These are phyloP conservation scores for Elsinoe perseae DNA, from an alignment of 2,329 filamentous ascomycete genomes.

Conservation along the genomic window DNA sequence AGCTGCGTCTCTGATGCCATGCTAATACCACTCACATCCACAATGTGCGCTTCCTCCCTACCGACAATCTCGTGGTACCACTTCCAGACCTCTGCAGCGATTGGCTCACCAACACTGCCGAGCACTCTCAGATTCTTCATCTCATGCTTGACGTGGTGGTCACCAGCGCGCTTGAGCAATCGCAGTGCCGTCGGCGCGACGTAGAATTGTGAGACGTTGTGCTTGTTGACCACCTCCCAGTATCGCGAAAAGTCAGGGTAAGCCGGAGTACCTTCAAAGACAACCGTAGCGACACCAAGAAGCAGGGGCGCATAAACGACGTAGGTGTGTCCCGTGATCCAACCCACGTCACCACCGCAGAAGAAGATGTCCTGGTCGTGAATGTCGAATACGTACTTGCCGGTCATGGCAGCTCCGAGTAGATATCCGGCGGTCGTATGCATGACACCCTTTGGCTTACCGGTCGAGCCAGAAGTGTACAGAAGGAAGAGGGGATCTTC, in stretches of 20 bases:
- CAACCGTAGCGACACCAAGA: slow-evolving; percentile 86
- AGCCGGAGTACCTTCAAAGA: slow-evolving; percentile 95
- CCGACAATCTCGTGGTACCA: slow-evolving; percentile 97
- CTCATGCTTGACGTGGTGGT: slow-evolving; percentile 80
- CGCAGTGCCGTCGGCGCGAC: slow-evolving; percentile 91
- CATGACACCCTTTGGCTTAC: slow-evolving; percentile 98
- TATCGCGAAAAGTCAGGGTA: slow-evolving; percentile 98
- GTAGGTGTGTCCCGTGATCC: slow-evolving; percentile 98
- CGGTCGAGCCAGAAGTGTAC: slow-evolving; percentile 95
- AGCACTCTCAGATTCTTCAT: slow-evolving; percentile 87
- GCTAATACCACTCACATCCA: slow-evolving; percentile 64
- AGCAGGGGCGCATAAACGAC: slow-evolving; percentile 94
- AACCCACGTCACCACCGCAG: slow-evolving; percentile 95
- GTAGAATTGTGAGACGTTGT: slow-evolving; percentile 95
- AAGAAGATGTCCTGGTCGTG: slow-evolving; percentile 91
- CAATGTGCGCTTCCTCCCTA: slow-evolving; percentile 84
- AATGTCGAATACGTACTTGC: slow-evolving; percentile 98
- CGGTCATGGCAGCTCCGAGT: slow-evolving; percentile 84
- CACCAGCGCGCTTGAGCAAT: slow-evolving; percentile 87
- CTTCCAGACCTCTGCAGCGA: slow-evolving; percentile 97
- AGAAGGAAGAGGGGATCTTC: slow-evolving; percentile 96
- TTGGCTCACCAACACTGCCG: slow-evolving; percentile 93
- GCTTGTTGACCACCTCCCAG: slow-evolving; percentile 96
- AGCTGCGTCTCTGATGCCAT: not conserved
- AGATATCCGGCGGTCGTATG: slow-evolving; percentile 94